Base-by-base conservation (phyloP, 495 filamentous ascomycete genomes). In the Durotheca rogersii region DNA sequence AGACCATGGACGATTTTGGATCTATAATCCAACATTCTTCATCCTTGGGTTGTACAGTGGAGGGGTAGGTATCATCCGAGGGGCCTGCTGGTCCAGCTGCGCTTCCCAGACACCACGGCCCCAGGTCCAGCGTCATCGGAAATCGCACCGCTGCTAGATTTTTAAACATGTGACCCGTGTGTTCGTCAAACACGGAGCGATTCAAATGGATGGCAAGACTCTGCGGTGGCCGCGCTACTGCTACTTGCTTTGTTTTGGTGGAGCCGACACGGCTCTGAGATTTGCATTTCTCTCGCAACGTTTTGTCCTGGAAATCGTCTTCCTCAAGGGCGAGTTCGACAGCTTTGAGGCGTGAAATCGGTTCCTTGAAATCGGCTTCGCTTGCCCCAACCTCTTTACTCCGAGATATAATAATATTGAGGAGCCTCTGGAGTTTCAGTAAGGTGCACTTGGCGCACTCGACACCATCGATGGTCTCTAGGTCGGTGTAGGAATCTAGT, bases 401-500 rank as follows among this genome's bases (percentile, higher is more conserved):
- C 7, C 64, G 57, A 20, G 68, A 56, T 3, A 73, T 49, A 6
- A 81, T 50, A 1, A 62, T 56, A 10, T 65, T 65, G 27, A 81
- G 48, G 1, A 67, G 36, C 5, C 57, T 51, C 10, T 70, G 67
- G 9, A 60, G 51, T 29, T 69, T 70, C 0, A 92, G 59, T 5
- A 97, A 74, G 0, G 93, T 93, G 69, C 94, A 99, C 49, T 91
- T 95, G 29, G 82, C 77, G 65, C 94, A 99, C 57, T 96, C 86
- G 11, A 97, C 90, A 0, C 87, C 88, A 57, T 85, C 80, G 56
- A 97, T 95, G 1, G 76, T 67, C 60, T 97, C 94, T 17, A 97
- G 71, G 11, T 81, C 77, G 43, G 90, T 94, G 62, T 89, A 96
- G 39, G 89, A 82, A 60, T 90, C 85, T 23, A 99, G 71, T 56